Conservation (phyloP, 2,329 filamentous ascomycete species). For the Trichoderma sp. region DNA sequence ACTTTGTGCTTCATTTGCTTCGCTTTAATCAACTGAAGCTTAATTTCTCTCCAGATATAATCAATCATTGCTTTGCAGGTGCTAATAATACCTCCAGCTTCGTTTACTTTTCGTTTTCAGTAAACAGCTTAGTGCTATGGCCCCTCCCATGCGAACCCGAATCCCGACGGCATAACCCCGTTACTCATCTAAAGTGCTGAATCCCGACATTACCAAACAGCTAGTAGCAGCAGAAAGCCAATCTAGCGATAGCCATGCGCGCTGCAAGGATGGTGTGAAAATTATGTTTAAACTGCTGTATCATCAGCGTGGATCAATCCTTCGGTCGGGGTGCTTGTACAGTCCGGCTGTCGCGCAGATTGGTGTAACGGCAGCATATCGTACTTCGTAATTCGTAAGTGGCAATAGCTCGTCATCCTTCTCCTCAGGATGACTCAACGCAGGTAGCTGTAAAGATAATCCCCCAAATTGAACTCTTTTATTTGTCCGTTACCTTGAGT, state of each 20-base stretch:
- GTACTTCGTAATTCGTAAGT: not conserved
- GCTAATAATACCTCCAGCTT: not conserved
- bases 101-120: not conserved
- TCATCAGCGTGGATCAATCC: not conserved
- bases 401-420: slow-evolving; percentile 2
- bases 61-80: not conserved
- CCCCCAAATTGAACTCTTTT: not conserved
- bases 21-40: not conserved
- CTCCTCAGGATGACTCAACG: not conserved
- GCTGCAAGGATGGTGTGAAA: not conserved
- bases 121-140: not conserved
- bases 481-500: not conserved
- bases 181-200: not conserved
- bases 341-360: not conserved
- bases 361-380: not conserved
- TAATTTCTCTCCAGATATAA: not conserved
- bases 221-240: not conserved
- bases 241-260: not conserved
- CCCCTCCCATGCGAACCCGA: not conserved
- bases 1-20: not conserved
- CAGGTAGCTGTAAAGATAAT: not conserved
- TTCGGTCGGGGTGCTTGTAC: not conserved
- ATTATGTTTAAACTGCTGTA: not conserved
- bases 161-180: not conserved
- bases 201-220: slow-evolving; percentile 1